phyloP scores from a whole-genome alignment of 176 grass and related monocot species.

The Cymbopogon citratus region DNA sequence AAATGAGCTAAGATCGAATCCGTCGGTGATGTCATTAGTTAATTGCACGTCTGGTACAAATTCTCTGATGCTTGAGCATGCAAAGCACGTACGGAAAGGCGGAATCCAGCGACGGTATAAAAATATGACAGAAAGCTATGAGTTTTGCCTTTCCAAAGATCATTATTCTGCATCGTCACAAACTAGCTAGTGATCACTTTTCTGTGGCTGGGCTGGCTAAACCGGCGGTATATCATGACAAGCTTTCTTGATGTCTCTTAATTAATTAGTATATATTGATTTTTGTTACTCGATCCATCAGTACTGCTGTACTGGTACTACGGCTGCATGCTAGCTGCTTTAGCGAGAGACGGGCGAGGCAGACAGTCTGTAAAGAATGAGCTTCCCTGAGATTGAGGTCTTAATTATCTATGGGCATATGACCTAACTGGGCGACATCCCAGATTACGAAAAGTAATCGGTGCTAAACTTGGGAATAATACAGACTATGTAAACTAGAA shows the following conservation, averaged over 20 bases:
- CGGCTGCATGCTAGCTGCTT: neutral
- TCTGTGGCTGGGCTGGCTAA: slow-evolving; percentile 15
- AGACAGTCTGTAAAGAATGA: slow-evolving; percentile 38
- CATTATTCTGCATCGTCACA: neutral
- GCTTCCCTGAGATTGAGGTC: slow-evolving; percentile 20
- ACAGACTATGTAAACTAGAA: too few relatives aligned
- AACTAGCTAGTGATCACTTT: neutral
- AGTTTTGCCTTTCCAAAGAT: slow-evolving; percentile 8
- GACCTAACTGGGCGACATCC: neutral
- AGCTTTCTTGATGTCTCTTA: slow-evolving; percentile 28
- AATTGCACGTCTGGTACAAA: neutral
- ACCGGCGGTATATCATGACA: neutral
- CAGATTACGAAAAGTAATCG: neutral
- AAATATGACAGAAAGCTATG: neutral
- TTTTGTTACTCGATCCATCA: too few relatives aligned
- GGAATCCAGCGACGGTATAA: neutral
- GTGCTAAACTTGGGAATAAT: neutral
- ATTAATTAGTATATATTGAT: too few relatives aligned
- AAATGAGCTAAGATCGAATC: slow-evolving; percentile 13
- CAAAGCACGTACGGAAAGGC: slow-evolving; percentile 23
- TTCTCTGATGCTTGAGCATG: neutral
- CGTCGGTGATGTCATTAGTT: neutral
- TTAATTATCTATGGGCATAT: slow-evolving; percentile 13
- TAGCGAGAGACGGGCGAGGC: slow-evolving; percentile 20
- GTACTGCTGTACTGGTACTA: too few relatives aligned